Evolutionary conservation across 2,329 filamentous ascomycete species (phyloP).

Genomic region (Byssothecium circinans): DNA sequence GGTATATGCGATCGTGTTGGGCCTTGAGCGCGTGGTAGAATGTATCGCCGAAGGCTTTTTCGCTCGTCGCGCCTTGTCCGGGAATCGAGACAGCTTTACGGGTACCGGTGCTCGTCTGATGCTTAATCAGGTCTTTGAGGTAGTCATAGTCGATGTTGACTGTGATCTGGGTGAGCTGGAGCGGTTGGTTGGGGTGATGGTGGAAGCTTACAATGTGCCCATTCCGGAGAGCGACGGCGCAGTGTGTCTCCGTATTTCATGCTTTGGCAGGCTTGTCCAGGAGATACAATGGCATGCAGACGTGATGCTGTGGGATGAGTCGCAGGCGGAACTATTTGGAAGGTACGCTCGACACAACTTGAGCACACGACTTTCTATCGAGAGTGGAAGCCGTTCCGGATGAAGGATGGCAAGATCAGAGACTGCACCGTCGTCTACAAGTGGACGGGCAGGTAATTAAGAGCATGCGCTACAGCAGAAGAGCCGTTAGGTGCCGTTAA

Average conservation of each 20-base stretch:
- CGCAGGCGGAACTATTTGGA: background rate
- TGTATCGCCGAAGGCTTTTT: constrained; percentile 68
- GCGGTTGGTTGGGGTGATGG: background rate
- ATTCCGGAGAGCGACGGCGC: constrained; percentile 75
- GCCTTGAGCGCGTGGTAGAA: constrained; percentile 71
- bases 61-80: constrained; percentile 60
- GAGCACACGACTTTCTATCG: background rate
- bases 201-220: constrained; percentile 66
- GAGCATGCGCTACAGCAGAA: background rate
- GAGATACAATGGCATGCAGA: background rate
- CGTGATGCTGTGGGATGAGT: background rate
- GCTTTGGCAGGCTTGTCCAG: background rate
- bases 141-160: constrained; percentile 90
- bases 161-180: constrained; percentile 41
- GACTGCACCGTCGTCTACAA: too few species aligned
- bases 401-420: background rate
- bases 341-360: too few species aligned
- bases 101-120: constrained; percentile 71
- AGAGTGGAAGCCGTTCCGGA: background rate
- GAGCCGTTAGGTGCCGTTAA: background rate
- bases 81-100: constrained; percentile 74
- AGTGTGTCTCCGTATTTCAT: constrained; percentile 82
- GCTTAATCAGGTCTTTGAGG: constrained; percentile 81
- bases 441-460: background rate
- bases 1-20: constrained; percentile 75